These are phyloP conservation scores for Nephelium lappaceum DNA, from an alignment of 345 rosid genomes.

Conservation along the genomic window DNA sequence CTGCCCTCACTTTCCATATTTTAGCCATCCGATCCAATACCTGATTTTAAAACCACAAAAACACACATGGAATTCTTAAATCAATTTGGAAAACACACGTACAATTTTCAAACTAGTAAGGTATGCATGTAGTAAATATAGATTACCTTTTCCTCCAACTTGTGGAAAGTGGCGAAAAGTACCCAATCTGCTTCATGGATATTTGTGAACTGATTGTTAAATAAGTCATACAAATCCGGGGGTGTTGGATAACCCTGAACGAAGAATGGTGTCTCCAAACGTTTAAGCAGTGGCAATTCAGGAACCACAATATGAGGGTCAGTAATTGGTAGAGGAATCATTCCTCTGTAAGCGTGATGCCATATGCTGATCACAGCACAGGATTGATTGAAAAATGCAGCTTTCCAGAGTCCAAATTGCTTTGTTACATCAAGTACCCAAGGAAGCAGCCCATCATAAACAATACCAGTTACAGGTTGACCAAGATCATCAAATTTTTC, in stretches of 20 bases:
- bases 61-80: background rate
- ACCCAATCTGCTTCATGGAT: conserved; percentile 31
- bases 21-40: background rate
- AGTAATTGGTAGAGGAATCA: conserved; percentile 14
- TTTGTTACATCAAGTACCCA: conserved; percentile 41
- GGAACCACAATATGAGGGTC: conserved; percentile 24
- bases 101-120: background rate
- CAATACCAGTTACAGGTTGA: conserved; percentile 2
- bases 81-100: background rate
- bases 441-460: conserved; percentile 33
- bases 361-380: conserved; percentile 28
- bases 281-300: conserved; percentile 31
- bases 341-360: conserved; percentile 21
- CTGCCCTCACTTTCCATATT: background rate
- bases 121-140: background rate
- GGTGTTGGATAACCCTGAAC: conserved; percentile 19
- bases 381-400: conserved; percentile 33
- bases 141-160: conserved; percentile 34
- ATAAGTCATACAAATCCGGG: conserved; percentile 14
- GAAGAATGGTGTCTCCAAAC: conserved; percentile 29
- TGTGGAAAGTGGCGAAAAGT: conserved; percentile 25
- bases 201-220: conserved; percentile 31
- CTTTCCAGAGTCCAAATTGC: conserved; percentile 30
- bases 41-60: background rate
- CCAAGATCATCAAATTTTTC: conserved; percentile 6